phyloP scores from a whole-genome alignment of 2,329 filamentous ascomycete species.

The Penicillium decumbens region DNA sequence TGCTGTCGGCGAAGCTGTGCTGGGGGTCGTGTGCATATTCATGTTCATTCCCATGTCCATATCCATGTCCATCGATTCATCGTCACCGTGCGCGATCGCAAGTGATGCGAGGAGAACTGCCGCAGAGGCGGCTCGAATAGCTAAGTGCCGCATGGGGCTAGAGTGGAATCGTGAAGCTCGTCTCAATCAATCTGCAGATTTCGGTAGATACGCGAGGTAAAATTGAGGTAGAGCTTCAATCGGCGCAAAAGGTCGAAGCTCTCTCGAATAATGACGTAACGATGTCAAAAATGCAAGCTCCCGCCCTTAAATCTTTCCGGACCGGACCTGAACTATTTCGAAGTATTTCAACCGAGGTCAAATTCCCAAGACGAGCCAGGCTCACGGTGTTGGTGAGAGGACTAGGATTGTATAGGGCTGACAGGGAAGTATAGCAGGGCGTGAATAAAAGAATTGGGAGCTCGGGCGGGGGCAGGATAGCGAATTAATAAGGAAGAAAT shows the following conservation, averaged over 20 bases:
- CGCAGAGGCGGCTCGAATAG: conserved; percentile 26
- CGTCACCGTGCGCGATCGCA: conserved; percentile 34
- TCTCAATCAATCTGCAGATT: conserved; percentile 1
- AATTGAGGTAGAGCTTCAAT: conserved; percentile 13
- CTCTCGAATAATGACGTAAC: conserved; percentile 25
- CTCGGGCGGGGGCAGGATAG: conserved; percentile 1
- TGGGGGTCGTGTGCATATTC: conserved; percentile 19
- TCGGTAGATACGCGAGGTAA: conserved; percentile 5
- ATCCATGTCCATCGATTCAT: conserved; percentile 31
- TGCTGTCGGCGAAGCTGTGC: conserved; percentile 12
- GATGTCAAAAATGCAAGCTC: conserved; percentile 4
- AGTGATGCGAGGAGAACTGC: conserved; percentile 28
- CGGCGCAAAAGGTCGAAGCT: conserved; percentile 15
- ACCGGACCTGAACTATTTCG: background rate
- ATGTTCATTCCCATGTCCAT: conserved; percentile 26
- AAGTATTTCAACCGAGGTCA: conserved; percentile 1
- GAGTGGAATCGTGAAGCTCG: conserved; percentile 2
- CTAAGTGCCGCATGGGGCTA: conserved; percentile 24
- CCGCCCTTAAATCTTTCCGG: background rate
- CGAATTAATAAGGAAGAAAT: conserved; percentile 8
- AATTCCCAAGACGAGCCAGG: background rate
- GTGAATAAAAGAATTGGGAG: conserved; percentile 12
- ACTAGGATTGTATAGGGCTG: conserved; percentile 18
- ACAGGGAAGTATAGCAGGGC: conserved; percentile 16
- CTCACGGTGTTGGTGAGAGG: background rate